These are phyloP conservation scores for Pholiota molesta DNA, from an alignment of 768 basidiomycete genomes.

Conservation along the genomic window DNA sequence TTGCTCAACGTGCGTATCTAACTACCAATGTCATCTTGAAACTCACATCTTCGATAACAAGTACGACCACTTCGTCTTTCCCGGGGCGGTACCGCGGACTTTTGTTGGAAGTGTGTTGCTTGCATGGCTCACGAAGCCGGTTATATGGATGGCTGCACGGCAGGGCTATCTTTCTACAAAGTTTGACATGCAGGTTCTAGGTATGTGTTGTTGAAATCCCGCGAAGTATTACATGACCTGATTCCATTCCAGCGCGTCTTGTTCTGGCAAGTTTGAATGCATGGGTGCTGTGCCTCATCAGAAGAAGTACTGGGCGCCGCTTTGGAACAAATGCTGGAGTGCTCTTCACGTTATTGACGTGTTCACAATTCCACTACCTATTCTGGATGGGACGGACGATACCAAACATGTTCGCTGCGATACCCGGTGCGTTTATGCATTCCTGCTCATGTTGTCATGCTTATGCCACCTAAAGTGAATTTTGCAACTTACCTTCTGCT, in stretches of 20 bases:
- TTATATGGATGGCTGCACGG: conserved; percentile 42
- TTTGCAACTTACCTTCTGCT: conserved; percentile 54
- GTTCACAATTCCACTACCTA: conserved; percentile 87
- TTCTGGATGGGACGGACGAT: conserved; percentile 95
- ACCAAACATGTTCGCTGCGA: conserved; percentile 91
- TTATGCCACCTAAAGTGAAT: conserved; percentile 49
- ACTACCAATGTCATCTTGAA: not conserved
- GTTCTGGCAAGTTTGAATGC: conserved; percentile 71
- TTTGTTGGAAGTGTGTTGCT: conserved; percentile 80
- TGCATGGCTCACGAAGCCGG: conserved; percentile 56
- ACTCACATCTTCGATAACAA: conserved; percentile 29
- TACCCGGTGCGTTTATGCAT: conserved; percentile 44
- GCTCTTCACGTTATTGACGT: conserved; percentile 69
- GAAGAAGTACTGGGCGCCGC: conserved; percentile 60
- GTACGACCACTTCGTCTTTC: conserved; percentile 91
- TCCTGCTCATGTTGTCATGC: no score
- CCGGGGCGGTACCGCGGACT: conserved; percentile 87
- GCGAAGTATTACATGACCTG: not conserved
- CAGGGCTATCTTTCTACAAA: conserved; percentile 55
- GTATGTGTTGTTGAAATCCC: conserved; percentile 43
- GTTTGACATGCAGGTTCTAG: conserved; percentile 68
- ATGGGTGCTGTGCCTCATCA: conserved; percentile 60
- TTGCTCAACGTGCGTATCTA: conserved; percentile 52
- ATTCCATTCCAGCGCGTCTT: conserved; percentile 62
- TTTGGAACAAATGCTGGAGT: conserved; percentile 63